phyloP scores from a whole-genome alignment of 2,329 filamentous ascomycete species.

The Myriosclerotinia duriaeana region DNA sequence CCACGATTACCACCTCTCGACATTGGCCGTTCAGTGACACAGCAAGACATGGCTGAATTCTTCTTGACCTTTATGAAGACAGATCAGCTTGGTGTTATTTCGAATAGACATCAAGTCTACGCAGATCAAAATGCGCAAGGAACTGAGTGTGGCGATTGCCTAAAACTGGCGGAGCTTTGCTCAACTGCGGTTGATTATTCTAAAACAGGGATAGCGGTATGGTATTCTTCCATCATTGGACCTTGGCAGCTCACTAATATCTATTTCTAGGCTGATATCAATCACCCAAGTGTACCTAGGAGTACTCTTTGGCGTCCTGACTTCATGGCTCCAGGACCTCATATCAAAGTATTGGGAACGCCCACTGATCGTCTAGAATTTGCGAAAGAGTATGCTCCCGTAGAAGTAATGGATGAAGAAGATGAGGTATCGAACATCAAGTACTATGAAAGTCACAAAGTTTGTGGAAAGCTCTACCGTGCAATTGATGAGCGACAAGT shows the following conservation, averaged over 20 bases:
- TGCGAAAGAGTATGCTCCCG: conserved; percentile 12
- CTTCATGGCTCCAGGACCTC: conserved; percentile 53
- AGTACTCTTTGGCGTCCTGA: conserved; percentile 47
- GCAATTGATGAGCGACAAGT: conserved; percentile 71
- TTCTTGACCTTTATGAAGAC: conserved; percentile 76
- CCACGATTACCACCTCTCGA: conserved; percentile 55
- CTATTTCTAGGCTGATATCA: conserved; percentile 33
- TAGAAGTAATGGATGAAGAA: conserved; percentile 45
- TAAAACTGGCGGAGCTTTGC: conserved; percentile 59
- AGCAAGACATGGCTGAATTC: conserved; percentile 72
- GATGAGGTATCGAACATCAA: conserved; percentile 49
- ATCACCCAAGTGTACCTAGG: conserved; percentile 27
- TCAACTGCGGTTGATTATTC: conserved; percentile 75
- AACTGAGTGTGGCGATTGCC: conserved; percentile 53
- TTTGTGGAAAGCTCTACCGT: conserved; percentile 69
- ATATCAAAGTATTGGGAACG: conserved; percentile 45
- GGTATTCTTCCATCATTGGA: not conserved
- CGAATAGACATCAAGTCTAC: conserved; percentile 61
- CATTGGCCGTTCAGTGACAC: conserved; percentile 59
- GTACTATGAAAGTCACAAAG: conserved; percentile 68
- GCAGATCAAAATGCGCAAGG: conserved; percentile 58
- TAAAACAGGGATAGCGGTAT: conserved; percentile 66
- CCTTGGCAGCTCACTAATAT: not conserved
- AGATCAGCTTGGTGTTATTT: conserved; percentile 65
- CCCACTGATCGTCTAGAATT: conserved; percentile 29